Conservation (phyloP, 176 grass and related monocot species). For the Microstegium vimineum region DNA sequence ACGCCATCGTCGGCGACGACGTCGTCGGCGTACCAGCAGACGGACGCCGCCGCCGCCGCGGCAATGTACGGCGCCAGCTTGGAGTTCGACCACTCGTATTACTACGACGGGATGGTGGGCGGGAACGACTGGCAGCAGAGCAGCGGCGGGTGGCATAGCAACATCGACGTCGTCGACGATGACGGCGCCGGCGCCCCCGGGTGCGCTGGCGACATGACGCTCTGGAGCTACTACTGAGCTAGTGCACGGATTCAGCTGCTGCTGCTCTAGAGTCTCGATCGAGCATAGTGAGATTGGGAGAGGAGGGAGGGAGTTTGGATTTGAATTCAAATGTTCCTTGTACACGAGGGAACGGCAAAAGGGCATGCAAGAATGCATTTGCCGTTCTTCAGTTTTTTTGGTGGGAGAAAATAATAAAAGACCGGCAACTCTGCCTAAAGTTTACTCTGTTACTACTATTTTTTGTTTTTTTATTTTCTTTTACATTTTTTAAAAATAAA, state of each 20-base stretch:
- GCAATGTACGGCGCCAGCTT: not conserved
- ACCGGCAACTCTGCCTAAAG: not conserved
- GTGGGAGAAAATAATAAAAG: not conserved
- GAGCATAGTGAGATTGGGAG: not conserved
- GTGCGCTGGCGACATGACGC: slow-evolving; percentile 43
- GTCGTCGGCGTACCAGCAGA: not conserved
- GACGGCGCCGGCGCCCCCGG: not conserved
- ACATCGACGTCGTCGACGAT: slow-evolving; percentile 15
- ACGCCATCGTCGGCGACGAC: not conserved
- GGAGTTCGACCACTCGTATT: slow-evolving; percentile 34
- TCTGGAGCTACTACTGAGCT: slow-evolving; percentile 67
- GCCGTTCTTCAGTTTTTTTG: not conserved
- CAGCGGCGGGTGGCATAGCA: slow-evolving; percentile 17
- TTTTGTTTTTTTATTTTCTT: too few relatives aligned
- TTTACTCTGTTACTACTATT: too few relatives aligned
- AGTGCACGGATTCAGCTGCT: not conserved
- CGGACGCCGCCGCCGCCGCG: not conserved
- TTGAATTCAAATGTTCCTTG: not conserved
- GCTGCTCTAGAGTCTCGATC: not conserved
- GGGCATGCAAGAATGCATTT: not conserved
- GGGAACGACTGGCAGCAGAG: not conserved
- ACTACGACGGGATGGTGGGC: slow-evolving; percentile 35
- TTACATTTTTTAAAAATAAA: too few relatives aligned
- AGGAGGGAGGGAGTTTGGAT: not conserved
- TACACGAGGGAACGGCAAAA: slow-evolving; percentile 1